Conservation (phyloP, 116 monocot genomes). For the Papilionanthe hybrid region DNA sequence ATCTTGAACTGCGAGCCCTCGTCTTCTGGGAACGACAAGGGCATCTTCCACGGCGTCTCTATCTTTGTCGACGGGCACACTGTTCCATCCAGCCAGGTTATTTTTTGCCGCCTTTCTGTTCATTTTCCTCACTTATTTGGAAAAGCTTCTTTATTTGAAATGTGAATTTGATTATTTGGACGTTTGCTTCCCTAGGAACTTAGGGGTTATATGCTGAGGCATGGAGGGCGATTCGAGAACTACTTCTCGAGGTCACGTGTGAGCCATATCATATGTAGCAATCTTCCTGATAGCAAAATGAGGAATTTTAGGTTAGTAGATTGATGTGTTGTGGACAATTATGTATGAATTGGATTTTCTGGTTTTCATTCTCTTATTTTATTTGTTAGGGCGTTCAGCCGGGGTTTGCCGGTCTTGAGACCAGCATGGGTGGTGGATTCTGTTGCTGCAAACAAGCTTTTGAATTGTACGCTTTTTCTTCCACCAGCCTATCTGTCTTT, state of each 20-base stretch:
- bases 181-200: constrained; percentile 46
- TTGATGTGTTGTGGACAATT: not conserved
- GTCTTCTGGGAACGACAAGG: constrained; percentile 12
- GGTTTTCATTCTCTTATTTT: not conserved
- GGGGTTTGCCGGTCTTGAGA: constrained; percentile 86
- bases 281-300: constrained; percentile 82
- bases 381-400: constrained; percentile 75
- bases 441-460: constrained; percentile 59
- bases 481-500: not conserved
- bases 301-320: constrained; percentile 69
- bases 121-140: constrained; percentile 3
- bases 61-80: constrained; percentile 94
- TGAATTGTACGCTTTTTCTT: constrained; percentile 60
- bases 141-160: not conserved
- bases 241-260: constrained; percentile 86
- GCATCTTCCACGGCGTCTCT: constrained; percentile 78
- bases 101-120: not conserved
- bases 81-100: constrained; percentile 79
- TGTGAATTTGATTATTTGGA: not conserved
- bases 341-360: not conserved
- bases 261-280: constrained; percentile 83
- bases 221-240: constrained; percentile 87
- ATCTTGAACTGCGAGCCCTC: constrained; percentile 4
- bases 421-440: constrained; percentile 90
- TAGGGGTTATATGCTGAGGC: constrained; percentile 63